A percentile compares a stretch with the other conserved stretches of the same genome.
Conservation (phyloP, 805 yeast genomes). For the Cyberlindnera nakhonratchasimensis region DNA sequence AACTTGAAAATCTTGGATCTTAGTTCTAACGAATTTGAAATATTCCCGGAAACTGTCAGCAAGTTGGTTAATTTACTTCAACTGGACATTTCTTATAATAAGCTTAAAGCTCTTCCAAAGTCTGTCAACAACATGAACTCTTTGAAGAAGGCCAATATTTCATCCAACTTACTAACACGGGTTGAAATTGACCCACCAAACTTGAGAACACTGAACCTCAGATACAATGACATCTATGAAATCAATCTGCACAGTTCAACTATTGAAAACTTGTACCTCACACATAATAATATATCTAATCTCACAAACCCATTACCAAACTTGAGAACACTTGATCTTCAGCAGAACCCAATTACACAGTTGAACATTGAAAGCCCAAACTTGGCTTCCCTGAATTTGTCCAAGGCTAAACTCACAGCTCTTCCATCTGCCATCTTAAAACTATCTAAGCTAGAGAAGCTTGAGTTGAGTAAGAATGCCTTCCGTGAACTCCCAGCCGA, state of each 20-base stretch:
- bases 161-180: constrained; percentile 58
- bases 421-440: constrained; percentile 62
- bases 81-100: constrained; percentile 81
- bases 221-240: constrained; percentile 58
- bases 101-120: constrained; percentile 56
- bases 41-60: constrained; percentile 63
- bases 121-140: constrained; percentile 56
- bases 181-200: constrained; percentile 43
- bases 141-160: constrained; percentile 65
- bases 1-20: constrained; percentile 61
- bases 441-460: constrained; percentile 63
- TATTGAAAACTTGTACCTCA: constrained; percentile 67
- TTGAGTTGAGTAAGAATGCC: constrained; percentile 79
- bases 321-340: constrained; percentile 66
- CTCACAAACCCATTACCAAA: constrained; percentile 61
- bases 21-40: constrained; percentile 69
- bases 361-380: constrained; percentile 52
- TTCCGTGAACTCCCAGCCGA: constrained; percentile 68
- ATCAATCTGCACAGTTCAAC: constrained; percentile 43
- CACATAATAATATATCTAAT: constrained; percentile 72
- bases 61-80: constrained; percentile 55
- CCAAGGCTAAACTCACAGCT: constrained; percentile 78
- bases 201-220: constrained; percentile 69
- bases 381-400: constrained; percentile 69
- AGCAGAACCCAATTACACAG: constrained; percentile 80